phyloP scores from a whole-genome alignment of 345 rosid genomes.

The Syzygium aqueum region DNA sequence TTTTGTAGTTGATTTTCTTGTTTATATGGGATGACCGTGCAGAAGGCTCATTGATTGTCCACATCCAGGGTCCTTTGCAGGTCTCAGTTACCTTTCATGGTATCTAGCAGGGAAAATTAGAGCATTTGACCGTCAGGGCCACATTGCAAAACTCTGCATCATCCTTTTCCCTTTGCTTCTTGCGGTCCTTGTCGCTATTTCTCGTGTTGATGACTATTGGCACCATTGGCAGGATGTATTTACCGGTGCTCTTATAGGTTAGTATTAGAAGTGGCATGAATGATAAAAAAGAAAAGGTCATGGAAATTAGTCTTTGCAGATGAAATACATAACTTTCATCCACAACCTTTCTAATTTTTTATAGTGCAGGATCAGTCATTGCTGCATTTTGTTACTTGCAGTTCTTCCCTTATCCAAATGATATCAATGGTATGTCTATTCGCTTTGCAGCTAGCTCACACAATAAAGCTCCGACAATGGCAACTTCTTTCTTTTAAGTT shows the following conservation, averaged over 20 bases:
- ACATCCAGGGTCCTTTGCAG: slow-evolving; percentile 63
- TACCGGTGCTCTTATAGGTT: slow-evolving; percentile 52
- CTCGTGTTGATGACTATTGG: slow-evolving; percentile 65
- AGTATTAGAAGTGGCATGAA: neutral
- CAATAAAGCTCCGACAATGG: neutral
- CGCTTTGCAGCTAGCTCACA: neutral
- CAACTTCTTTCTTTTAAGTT: neutral
- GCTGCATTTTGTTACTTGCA: slow-evolving; percentile 50
- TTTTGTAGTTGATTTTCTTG: neutral
- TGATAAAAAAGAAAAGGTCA: neutral
- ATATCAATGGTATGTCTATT: slow-evolving; percentile 21
- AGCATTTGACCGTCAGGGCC: slow-evolving; percentile 47
- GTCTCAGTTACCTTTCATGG: slow-evolving; percentile 48
- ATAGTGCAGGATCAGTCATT: slow-evolving; percentile 17
- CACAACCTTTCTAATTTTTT: neutral
- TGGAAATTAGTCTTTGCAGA: neutral
- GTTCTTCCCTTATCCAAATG: slow-evolving; percentile 42
- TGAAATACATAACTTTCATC: neutral
- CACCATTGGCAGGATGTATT: slow-evolving; percentile 76
- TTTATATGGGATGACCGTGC: neutral
- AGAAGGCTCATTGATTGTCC: neutral
- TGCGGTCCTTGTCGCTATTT: slow-evolving; percentile 42
- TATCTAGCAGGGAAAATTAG: slow-evolving; percentile 57
- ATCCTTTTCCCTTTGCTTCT: slow-evolving; percentile 39
- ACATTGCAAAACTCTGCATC: slow-evolving; percentile 44